Conservation (phyloP, 306 rosid genomes). For the Vicia villosa region DNA sequence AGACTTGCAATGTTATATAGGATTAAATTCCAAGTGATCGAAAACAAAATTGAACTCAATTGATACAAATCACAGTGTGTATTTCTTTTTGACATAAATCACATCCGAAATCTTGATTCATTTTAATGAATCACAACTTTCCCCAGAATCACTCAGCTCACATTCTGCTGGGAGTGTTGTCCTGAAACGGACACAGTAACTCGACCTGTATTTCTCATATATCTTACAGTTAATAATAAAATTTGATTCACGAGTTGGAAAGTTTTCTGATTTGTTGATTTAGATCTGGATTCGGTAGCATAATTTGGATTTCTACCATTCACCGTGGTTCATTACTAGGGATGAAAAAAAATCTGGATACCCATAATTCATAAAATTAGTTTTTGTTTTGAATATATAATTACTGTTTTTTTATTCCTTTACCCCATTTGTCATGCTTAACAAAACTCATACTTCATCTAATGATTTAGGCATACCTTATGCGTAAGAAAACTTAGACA, state of each 20-base stretch:
- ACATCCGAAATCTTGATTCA: neutral
- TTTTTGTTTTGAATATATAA: neutral
- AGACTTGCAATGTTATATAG: neutral
- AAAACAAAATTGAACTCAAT: neutral
- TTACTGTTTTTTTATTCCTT: neutral
- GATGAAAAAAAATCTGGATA: neutral
- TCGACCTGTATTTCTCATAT: neutral
- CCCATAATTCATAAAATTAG: neutral
- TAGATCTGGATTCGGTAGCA: neutral
- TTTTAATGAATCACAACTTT: slow-evolving; percentile 1
- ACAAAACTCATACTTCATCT: neutral
- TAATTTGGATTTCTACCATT: neutral
- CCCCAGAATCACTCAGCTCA: neutral
- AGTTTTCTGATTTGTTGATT: neutral
- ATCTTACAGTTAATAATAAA: too few relatives aligned
- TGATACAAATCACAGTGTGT: neutral
- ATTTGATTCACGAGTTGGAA: neutral
- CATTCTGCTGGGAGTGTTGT: neutral
- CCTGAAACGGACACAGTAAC: neutral
- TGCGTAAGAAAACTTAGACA: neutral
- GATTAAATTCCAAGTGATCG: neutral
- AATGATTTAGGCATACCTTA: neutral
- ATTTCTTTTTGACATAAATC: neutral
- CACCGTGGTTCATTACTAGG: neutral
- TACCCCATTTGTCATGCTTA: neutral